Evolutionary conservation across 352 stramenopile species (phyloP), one percentile per base, ranked within the genome.

Genomic region (Bremia lactucae): DNA sequence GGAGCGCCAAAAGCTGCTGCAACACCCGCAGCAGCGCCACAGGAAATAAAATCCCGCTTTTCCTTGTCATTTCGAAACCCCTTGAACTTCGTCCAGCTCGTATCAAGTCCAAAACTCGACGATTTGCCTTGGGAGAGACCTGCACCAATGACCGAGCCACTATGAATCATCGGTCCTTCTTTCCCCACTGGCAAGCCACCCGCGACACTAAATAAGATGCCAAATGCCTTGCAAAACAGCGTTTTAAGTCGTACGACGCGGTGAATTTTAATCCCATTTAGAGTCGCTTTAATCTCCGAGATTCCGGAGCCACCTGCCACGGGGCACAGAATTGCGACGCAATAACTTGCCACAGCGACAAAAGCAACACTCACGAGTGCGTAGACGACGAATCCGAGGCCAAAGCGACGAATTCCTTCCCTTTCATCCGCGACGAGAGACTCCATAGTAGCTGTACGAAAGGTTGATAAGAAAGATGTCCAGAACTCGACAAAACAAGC

Each of bases 261-360:
- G 24, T 95, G 92, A 19, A 98, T 82, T 72, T 97, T 96, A 52
- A 98, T 96, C 15, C 96, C 96, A 63, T 99, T 99, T 9, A 99
- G 67, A 15, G 94, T 98, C 23, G 89, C 93, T 59, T 99, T 99
- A 49, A 98, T 97, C 65, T 99, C 96, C 0, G 84, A 80, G 56
- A 98, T 98, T 31, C 95, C 95, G 4, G 93, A 98, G 7, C 96
- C 96, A 28, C 72, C 88, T 1, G 87, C 88, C 14, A 97, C 83
- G 1, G 95, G 96, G 60, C 97, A 96, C 7, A 97, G 53, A 46
- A 89, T 96, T 26, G 96, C 87, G 14, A 98, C 96, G 20, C 93
- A 73, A 36, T 83, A 83, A 20, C 75, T 80, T 0, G 91, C 87
- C 21, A 98, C 74, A 1, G 76, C 59, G 16, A 96, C 96, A 54